A percentile compares a stretch with the other conserved stretches of the same genome.
These are phyloP conservation scores for Pythium apleroticum DNA, from an alignment of 352 stramenopile species.

Conservation along the genomic window DNA sequence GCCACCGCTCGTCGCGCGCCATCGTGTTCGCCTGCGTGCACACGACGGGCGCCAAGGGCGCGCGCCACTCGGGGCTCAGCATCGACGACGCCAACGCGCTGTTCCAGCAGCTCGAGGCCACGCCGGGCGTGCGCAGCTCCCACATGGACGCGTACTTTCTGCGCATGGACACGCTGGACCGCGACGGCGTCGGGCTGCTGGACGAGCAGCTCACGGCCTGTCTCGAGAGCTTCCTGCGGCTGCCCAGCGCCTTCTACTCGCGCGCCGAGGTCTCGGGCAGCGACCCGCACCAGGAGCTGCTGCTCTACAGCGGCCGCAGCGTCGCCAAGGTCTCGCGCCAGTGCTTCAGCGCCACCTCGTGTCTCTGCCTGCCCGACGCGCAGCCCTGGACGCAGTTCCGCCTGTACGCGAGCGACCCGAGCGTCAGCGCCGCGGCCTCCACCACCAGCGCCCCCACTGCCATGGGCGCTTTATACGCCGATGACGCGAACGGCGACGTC, in stretches of 20 bases:
- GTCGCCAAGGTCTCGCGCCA: slow-evolving; percentile 30
- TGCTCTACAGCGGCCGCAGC: slow-evolving; percentile 19
- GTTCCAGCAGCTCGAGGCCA: slow-evolving; percentile 44
- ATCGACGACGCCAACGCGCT: slow-evolving; percentile 78
- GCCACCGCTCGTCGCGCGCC: slow-evolving; percentile 40
- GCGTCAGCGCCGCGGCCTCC: not conserved
- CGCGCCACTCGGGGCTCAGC: slow-evolving; percentile 59
- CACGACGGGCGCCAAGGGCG: slow-evolving; percentile 59
- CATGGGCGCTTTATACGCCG: not conserved
- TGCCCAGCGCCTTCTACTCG: slow-evolving; percentile 45
- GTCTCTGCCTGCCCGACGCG: slow-evolving; percentile 47
- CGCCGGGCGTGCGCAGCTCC: slow-evolving; percentile 37
- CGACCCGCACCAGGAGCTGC: slow-evolving; percentile 55
- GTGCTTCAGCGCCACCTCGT: slow-evolving; percentile 47
- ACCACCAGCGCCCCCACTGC: not conserved
- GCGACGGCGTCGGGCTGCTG: slow-evolving; percentile 48
- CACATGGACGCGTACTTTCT: slow-evolving; percentile 50
- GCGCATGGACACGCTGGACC: slow-evolving; percentile 61
- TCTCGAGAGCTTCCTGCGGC: slow-evolving; percentile 37
- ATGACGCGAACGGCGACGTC: not conserved
- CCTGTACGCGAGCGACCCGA: slow-evolving; percentile 27
- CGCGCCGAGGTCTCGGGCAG: slow-evolving; percentile 51
- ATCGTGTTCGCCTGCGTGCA: slow-evolving; percentile 56
- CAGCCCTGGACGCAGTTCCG: slow-evolving; percentile 54
- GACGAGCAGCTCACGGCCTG: slow-evolving; percentile 54